phyloP scores from a whole-genome alignment of 1,139 yeast species.

The Geotrichum restrictum region DNA sequence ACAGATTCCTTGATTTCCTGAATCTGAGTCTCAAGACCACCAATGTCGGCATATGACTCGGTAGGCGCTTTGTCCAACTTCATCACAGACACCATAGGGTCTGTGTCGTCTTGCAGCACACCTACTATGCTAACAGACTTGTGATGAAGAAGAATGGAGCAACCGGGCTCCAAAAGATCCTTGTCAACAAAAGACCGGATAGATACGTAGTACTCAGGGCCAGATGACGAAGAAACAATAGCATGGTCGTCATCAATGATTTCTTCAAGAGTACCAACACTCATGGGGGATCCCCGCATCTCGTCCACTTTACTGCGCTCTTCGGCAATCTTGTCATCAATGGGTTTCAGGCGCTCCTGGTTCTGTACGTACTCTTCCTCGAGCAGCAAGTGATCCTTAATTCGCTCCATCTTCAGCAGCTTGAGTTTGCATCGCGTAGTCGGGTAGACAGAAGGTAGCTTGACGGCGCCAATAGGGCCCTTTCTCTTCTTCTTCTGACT shows the following conservation, averaged over 20 bases:
- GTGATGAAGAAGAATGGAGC: conserved; percentile 92
- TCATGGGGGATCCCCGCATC: conserved; percentile 93
- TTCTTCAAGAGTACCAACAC: conserved; percentile 94
- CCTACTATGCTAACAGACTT: conserved; percentile 94
- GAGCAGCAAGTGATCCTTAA: conserved; percentile 87
- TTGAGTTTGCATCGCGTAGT: conserved; percentile 90
- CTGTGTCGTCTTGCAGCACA: conserved; percentile 93
- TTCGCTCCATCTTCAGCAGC: conserved; percentile 86
- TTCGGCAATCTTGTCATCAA: conserved; percentile 94
- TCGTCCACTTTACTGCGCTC: conserved; percentile 94
- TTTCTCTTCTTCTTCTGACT: conserved; percentile 75
- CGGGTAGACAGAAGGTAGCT: conserved; percentile 85
- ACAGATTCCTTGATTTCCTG: conserved; percentile 98
- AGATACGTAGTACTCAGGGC: conserved; percentile 95
- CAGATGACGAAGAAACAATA: conserved; percentile 91
- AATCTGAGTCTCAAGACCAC: conserved; percentile 93
- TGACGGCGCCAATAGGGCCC: conserved; percentile 86
- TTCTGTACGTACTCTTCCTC: conserved; percentile 96
- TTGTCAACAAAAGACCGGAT: conserved; percentile 97
- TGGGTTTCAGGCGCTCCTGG: conserved; percentile 91
- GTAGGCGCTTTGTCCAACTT: conserved; percentile 96
- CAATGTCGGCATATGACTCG: conserved; percentile 94
- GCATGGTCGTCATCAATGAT: conserved; percentile 98
- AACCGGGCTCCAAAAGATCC: conserved; percentile 95
- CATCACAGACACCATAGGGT: conserved; percentile 97